Evolutionary conservation across 805 yeast genomes (phyloP).

Genomic region (Cyberlindnera xishuangbannaensis): DNA sequence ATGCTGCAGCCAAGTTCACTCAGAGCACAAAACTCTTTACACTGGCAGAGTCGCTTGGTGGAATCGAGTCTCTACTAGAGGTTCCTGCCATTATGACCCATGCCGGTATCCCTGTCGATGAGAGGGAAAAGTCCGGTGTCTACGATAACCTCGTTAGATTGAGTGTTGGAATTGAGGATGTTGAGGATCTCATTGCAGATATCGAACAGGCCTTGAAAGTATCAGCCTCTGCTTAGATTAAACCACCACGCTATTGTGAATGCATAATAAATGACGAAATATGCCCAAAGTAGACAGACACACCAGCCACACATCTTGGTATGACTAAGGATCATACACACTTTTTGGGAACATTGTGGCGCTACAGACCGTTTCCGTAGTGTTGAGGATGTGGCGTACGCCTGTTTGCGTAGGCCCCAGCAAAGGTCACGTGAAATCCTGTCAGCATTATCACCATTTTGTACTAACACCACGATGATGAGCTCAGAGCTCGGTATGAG

Average conservation of each 20-base stretch:
- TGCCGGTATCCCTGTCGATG: constrained; percentile 78
- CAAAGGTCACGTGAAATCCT: constrained; percentile 28
- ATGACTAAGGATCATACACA: too few relatives aligned
- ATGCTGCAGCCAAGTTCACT: constrained; percentile 68
- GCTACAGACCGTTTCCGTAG: too few relatives aligned
- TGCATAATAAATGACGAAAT: too few relatives aligned
- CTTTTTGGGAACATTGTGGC: too few relatives aligned
- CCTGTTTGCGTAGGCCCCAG: too few relatives aligned
- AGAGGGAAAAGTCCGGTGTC: constrained; percentile 76
- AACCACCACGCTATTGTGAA: too few relatives aligned
- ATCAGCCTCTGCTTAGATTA: too few relatives aligned
- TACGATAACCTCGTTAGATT: constrained; percentile 77
- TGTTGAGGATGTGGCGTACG: background rate
- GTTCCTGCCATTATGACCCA: constrained; percentile 92
- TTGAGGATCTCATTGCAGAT: constrained; percentile 69
- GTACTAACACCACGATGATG: constrained; percentile 8
- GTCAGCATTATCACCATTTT: constrained; percentile 11
- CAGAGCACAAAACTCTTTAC: constrained; percentile 72
- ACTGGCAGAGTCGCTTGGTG: constrained; percentile 87
- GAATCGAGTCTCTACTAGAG: constrained; percentile 79
- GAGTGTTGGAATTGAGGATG: constrained; percentile 83
- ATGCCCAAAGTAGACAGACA: too few relatives aligned
- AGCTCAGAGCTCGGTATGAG: too few relatives aligned
- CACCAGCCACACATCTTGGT: too few relatives aligned
- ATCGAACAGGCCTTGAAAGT: constrained; percentile 56